Conservation (phyloP, 345 rosid species). For the Brassica nigra region DNA sequence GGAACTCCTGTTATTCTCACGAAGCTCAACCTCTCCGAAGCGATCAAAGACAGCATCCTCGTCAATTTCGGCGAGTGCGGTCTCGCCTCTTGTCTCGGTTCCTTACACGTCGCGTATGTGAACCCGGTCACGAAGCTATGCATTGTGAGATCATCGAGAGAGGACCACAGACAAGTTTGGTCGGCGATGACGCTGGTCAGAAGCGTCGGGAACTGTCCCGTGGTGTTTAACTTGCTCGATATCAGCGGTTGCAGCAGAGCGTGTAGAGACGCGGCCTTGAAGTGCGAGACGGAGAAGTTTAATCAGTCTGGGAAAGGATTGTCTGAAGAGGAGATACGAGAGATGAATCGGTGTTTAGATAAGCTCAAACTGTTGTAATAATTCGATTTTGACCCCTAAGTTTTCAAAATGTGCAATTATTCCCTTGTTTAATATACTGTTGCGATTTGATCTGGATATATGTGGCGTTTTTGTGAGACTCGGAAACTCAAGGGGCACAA, state of each 20-base stretch:
- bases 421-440: background rate
- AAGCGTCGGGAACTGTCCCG: constrained; percentile 62
- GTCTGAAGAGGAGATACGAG: constrained; percentile 54
- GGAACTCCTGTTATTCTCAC: constrained; percentile 68
- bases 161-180: constrained; percentile 73
- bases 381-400: background rate
- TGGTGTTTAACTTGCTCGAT: constrained; percentile 67
- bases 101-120: constrained; percentile 72
- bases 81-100: constrained; percentile 66
- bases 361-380: constrained; percentile 64
- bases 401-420: constrained; percentile 13
- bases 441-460: background rate
- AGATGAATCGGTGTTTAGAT: constrained; percentile 62
- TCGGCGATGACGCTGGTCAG: constrained; percentile 72
- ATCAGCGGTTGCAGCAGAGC: constrained; percentile 70
- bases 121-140: constrained; percentile 74
- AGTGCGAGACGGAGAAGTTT: constrained; percentile 77
- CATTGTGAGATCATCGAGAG: constrained; percentile 71
- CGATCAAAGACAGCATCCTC: constrained; percentile 66
- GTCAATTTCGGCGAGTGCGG: constrained; percentile 81
- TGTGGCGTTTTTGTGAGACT: background rate
- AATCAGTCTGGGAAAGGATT: constrained; percentile 53
- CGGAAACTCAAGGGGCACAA: constrained; percentile 7
- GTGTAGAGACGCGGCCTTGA: constrained; percentile 65
- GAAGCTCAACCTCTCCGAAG: constrained; percentile 56